phyloP scores from a whole-genome alignment of 352 stramenopile genomes.

The Globisporangium paddicum region DNA sequence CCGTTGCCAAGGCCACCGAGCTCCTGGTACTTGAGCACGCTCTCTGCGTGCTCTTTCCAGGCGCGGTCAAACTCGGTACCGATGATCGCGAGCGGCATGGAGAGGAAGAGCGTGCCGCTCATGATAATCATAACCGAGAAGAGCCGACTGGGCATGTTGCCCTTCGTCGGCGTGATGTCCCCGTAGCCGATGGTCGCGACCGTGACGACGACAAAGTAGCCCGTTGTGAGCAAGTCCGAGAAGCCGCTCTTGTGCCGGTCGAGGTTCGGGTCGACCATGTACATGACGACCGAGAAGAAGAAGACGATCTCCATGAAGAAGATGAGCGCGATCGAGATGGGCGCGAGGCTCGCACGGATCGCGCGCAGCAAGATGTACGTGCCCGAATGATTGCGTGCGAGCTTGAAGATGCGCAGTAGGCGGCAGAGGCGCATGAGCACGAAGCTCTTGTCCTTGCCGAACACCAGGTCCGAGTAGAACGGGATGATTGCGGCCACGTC shows the following conservation, averaged over 20 bases:
- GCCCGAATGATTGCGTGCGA: conserved; percentile 70
- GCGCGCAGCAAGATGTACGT: conserved; percentile 75
- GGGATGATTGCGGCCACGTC: conserved; percentile 62
- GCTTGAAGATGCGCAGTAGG: conserved; percentile 76
- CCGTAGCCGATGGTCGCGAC: conserved; percentile 75
- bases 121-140: conserved; percentile 84
- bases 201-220: conserved; percentile 76
- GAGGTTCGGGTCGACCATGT: conserved; percentile 71
- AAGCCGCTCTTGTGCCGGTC: conserved; percentile 61
- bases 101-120: conserved; percentile 78
- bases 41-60: conserved; percentile 73
- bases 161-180: conserved; percentile 71
- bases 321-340: conserved; percentile 75
- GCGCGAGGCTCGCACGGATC: conserved; percentile 65
- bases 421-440: conserved; percentile 65
- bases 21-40: conserved; percentile 54
- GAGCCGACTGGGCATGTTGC: conserved; percentile 54
- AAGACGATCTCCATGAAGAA: conserved; percentile 81
- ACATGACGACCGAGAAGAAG: conserved; percentile 79
- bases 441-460: conserved; percentile 71
- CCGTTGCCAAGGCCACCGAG: conserved; percentile 18
- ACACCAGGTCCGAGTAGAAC: conserved; percentile 73
- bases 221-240: conserved; percentile 63
- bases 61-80: conserved; percentile 78
- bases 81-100: conserved; percentile 85